Base-by-base conservation (phyloP, 1,139 yeast genomes). In the Kurtzmaniella quercitrusa region DNA sequence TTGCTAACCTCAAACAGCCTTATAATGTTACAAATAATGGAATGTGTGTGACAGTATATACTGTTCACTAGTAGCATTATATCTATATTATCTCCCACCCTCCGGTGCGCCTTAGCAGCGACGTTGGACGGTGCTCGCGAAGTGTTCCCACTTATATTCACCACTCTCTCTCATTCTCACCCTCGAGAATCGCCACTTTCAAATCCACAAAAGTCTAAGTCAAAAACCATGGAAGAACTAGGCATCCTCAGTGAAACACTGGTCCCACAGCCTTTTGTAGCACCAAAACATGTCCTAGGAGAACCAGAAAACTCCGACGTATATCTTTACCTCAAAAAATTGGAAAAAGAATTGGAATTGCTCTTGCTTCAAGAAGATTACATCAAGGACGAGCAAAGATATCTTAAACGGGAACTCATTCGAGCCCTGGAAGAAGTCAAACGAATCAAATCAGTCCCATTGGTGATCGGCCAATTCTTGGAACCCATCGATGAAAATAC, bases 401-500 rank as follows among this genome's bases (percentile, higher is more conserved):
- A 91, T 65, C 76, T 94, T 60, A 91, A 89, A 60, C 77, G 98
- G 53, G 99, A 94, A 68, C 77, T 94, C 46, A 83, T 91, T 39
- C 82, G 98, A 55, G 98, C 98, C 1, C 98, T 94, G 64, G 98
- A 94, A 65, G 99, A 94, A 66, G 98, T 93, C 41, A 93, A 93
- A 65, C 81, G 97, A 56, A 94, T 94, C 62, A 96, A 93, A 60
- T 87, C 96, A 2, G 99, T 94, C 42, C 99, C 99, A 15, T 75
- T 94, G 51, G 98, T 94, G 27, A 94, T 94, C 66, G 99, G 99
- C 18, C 98, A 94, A 68, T 94, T 94, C 57, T 74, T 94, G 55
- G 99, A 94, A 64, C 97, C 98, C 46, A 91, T 94, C 55, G 99
- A 94, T 66, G 95, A 91, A 63, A 85, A 86, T 55, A 88, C 96